Conservation (phyloP, 208 protist genomes). For the Trypanosoma cruzi region DNA sequence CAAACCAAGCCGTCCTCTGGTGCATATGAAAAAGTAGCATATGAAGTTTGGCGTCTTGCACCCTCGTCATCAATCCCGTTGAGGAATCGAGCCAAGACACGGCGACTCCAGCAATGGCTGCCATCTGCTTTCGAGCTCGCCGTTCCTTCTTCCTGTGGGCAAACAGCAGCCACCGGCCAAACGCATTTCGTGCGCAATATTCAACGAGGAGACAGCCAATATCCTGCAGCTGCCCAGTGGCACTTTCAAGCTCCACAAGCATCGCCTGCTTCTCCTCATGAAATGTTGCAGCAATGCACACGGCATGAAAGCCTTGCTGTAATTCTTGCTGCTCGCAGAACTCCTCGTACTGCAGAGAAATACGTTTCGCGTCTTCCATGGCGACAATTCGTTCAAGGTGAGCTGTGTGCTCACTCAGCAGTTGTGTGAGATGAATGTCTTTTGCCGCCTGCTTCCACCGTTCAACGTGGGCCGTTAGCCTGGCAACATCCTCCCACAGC, state of each 20-base stretch:
- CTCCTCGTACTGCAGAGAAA: constrained; percentile 29
- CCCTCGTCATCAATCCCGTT: background rate
- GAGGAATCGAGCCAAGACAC: background rate
- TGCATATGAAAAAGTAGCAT: background rate
- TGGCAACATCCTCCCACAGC: background rate
- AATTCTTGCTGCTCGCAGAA: constrained; percentile 16
- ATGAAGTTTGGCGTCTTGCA: background rate
- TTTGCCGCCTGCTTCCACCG: background rate
- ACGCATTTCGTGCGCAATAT: constrained; percentile 49
- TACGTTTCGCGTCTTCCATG: constrained; percentile 9
- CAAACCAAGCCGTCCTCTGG: background rate
- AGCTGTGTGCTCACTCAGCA: background rate
- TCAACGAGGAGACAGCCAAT: constrained; percentile 39
- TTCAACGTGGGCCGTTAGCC: background rate
- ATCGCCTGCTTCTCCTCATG: constrained; percentile 1
- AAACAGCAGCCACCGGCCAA: constrained; percentile 37
- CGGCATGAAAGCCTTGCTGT: constrained; percentile 8
- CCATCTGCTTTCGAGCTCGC: constrained; percentile 8
- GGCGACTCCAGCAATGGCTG: constrained; percentile 1
- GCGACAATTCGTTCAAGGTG: background rate
- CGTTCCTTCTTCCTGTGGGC: constrained; percentile 19
- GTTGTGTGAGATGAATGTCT: background rate
- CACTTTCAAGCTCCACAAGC: constrained; percentile 8
- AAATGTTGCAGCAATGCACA: background rate
- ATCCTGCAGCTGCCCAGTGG: constrained; percentile 3